A percentile compares a stretch with the other conserved stretches of the same genome.
These are phyloP conservation scores for Spatholobus suberectus DNA, from an alignment of 306 rosid genomes.

Conservation along the genomic window DNA sequence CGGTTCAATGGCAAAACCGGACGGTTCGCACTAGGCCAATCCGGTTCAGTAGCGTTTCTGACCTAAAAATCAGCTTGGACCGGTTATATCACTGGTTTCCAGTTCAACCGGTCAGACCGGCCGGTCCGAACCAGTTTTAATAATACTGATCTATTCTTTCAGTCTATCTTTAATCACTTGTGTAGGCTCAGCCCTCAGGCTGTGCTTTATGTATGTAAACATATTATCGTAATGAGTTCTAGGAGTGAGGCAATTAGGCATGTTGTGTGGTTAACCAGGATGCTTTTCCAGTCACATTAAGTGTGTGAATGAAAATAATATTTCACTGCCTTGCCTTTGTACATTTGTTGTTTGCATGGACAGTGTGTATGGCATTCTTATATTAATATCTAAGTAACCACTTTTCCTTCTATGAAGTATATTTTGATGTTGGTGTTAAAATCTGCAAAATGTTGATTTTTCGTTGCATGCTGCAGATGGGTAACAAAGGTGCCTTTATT, in stretches of 20 bases:
- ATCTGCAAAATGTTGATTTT: not conserved
- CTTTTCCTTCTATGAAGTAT: slow-evolving; percentile 4
- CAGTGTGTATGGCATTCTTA: slow-evolving; percentile 4
- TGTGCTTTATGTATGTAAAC: not conserved
- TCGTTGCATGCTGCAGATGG: slow-evolving; percentile 78
- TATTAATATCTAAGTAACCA: slow-evolving; percentile 4
- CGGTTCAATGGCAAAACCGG: too few relatives aligned
- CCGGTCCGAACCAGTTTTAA: too few relatives aligned
- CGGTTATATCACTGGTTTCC: too few relatives aligned
- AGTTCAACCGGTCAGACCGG: too few relatives aligned
- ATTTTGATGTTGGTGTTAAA: not conserved
- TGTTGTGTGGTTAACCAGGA: slow-evolving; percentile 1
- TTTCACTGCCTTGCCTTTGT: not conserved
- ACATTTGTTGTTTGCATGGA: slow-evolving; percentile 14
- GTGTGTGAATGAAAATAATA: not conserved
- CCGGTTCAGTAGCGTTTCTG: too few relatives aligned
- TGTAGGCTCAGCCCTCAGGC: not conserved
- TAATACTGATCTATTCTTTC: not conserved
- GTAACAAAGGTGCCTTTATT: slow-evolving; percentile 98
- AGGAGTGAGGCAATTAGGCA: not conserved
- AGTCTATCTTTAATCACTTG: not conserved
- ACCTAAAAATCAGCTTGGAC: too few relatives aligned
- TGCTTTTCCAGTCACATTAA: not conserved
- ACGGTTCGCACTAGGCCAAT: too few relatives aligned
- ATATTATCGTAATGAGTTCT: not conserved